Evolutionary conservation across 129 eudicot genomes (phyloP).

Genomic region (Sambucus nigra): DNA sequence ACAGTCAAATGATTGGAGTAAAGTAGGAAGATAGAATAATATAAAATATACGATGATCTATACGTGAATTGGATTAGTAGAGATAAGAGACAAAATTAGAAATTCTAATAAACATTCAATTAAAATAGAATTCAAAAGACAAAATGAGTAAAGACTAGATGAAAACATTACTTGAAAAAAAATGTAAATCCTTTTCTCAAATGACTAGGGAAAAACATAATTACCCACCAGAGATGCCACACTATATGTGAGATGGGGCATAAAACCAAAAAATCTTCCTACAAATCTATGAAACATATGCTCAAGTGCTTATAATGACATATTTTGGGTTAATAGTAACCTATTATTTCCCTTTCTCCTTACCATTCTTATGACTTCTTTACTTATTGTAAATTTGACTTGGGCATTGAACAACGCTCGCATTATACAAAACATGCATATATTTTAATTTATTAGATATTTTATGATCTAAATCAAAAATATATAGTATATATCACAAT

Average conservation of each 20-base stretch:
- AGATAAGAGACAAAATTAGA: not conserved
- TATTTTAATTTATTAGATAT: no score
- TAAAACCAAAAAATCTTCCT: not conserved
- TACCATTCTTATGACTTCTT: no score
- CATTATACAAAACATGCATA: no score
- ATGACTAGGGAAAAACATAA: not conserved
- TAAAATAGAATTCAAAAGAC: not conserved
- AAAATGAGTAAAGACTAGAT: not conserved
- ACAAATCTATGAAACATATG: not conserved
- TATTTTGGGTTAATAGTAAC: not conserved
- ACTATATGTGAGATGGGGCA: not conserved
- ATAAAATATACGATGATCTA: no score
- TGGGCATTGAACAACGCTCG: no score
- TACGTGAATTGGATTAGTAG: not conserved
- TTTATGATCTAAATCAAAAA: no score
- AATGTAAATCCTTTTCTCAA: no score
- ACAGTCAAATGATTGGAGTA: not conserved
- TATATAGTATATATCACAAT: no score
- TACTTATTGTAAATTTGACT: no score
- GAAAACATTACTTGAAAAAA: no score
- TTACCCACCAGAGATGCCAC: not conserved
- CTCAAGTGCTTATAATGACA: not conserved
- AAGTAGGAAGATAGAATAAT: not conserved
- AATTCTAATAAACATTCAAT: no score
- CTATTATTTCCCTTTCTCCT: not conserved